Percentiles rank a stretch among this genome's conserved stretches.
Evolutionary conservation across 495 filamentous ascomycete genomes (phyloP).

Genomic region (Wilcoxina mikolae): DNA sequence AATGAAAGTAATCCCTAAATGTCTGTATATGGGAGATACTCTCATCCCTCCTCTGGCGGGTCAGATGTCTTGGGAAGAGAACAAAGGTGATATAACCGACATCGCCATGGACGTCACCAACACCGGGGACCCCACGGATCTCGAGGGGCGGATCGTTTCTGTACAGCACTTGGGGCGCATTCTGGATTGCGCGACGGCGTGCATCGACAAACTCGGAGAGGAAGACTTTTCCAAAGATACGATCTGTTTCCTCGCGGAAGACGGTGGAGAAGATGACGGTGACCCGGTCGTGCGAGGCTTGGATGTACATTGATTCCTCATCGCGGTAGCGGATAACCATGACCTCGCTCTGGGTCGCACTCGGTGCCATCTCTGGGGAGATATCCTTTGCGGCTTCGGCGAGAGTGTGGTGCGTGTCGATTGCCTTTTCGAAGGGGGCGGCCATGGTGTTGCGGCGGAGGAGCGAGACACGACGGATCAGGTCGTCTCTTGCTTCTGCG

Average conservation of each 20-base stretch:
- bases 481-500: conserved; percentile 61
- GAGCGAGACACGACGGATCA: conserved; percentile 71
- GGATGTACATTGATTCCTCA: conserved; percentile 98
- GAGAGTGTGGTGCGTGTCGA: conserved; percentile 76
- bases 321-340: conserved; percentile 97
- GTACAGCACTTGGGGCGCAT: conserved; percentile 96
- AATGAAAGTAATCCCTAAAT: conserved; percentile 99
- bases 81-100: conserved; percentile 98
- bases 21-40: conserved; percentile 98
- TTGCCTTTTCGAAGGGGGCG: conserved; percentile 90
- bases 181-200: conserved; percentile 83
- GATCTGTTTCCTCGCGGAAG: conserved; percentile 92
- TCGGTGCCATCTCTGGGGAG: conserved; percentile 77
- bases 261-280: conserved; percentile 98
- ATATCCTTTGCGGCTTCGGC: conserved; percentile 79
- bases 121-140: conserved; percentile 68
- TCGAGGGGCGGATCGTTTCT: conserved; percentile 88
- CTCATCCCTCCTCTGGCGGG: conserved; percentile 53
- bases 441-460: conserved; percentile 97
- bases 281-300: conserved; percentile 88
- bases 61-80: conserved; percentile 85
- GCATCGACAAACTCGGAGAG: conserved; percentile 93
- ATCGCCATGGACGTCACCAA: conserved; percentile 54
- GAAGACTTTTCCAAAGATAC: conserved; percentile 95
- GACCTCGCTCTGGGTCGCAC: conserved; percentile 82